Evolutionary conservation across 306 rosid species (phyloP).

Genomic region (Rubus idaeus): DNA sequence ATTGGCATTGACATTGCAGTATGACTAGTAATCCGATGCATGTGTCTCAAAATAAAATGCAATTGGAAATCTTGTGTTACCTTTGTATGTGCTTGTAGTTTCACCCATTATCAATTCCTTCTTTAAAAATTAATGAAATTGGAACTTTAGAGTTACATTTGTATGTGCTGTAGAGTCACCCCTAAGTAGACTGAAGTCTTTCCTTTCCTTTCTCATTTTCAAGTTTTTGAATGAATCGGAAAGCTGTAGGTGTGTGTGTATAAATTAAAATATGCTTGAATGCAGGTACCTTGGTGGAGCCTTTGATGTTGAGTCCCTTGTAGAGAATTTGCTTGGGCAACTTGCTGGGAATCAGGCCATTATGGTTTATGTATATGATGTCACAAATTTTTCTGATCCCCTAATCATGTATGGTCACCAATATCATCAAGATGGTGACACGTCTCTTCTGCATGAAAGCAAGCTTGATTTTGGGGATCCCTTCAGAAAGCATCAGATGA

Average conservation of each 20-base stretch:
- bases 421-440: constrained; percentile 67
- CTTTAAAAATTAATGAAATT: background rate
- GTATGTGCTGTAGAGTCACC: background rate
- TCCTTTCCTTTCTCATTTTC: background rate
- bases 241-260: constrained; percentile 27
- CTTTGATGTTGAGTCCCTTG: constrained; percentile 95
- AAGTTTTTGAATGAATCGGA: constrained; percentile 1
- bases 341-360: constrained; percentile 93
- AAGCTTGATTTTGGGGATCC: constrained; percentile 98
- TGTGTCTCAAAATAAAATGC: background rate
- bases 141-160: background rate
- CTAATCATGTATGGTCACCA: constrained; percentile 89
- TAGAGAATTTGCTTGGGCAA: constrained; percentile 97
- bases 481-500: constrained; percentile 84
- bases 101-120: background rate
- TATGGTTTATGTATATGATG: constrained; percentile 84
- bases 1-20: background rate
- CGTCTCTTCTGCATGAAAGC: constrained; percentile 70
- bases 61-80: background rate
- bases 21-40: background rate
- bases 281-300: constrained; percentile 94
- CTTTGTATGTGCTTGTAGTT: background rate
- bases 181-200: background rate
- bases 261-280: constrained; percentile 28
- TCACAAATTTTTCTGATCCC: constrained; percentile 74